phyloP scores from a whole-genome alignment of 139 green algal species.

The Chlorella sorokiniana region DNA sequence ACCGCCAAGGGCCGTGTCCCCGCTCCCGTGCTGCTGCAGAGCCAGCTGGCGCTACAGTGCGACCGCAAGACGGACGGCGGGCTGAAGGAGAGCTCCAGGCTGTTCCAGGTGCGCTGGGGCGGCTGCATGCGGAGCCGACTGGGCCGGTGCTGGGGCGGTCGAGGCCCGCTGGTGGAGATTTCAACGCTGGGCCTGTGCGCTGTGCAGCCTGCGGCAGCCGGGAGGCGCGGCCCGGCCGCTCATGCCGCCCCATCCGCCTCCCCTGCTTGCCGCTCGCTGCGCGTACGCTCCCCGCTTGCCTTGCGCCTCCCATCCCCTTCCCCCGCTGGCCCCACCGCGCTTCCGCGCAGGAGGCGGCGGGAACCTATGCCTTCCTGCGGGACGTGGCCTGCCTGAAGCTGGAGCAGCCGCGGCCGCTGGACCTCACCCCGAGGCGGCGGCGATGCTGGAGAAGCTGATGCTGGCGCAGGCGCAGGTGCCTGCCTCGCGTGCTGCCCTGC shows the following conservation, averaged over 20 bases:
- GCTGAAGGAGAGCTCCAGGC: slow-evolving; percentile 71
- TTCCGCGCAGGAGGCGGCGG: slow-evolving; percentile 58
- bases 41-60: slow-evolving; percentile 56
- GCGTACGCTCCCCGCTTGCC: too few relatives aligned
- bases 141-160: too few relatives aligned
- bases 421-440: slow-evolving; percentile 79
- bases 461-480: slow-evolving; percentile 78
- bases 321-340: background rate
- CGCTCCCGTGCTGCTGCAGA: slow-evolving; percentile 9
- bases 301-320: too few relatives aligned
- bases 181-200: too few relatives aligned
- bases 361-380: slow-evolving; percentile 75
- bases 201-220: too few relatives aligned
- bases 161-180: too few relatives aligned
- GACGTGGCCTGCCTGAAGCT: slow-evolving; percentile 71
- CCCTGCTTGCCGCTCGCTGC: too few relatives aligned
- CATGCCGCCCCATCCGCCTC: too few relatives aligned
- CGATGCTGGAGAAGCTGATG: slow-evolving; percentile 94
- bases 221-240: too few relatives aligned
- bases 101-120: slow-evolving; percentile 58
- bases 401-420: slow-evolving; percentile 68
- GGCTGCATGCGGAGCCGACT: too few relatives aligned
- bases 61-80: slow-evolving; percentile 75
- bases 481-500: background rate
- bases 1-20: background rate